These are phyloP conservation scores for Alternaria novae-zelandiae DNA, from an alignment of 2,329 filamentous ascomycete genomes.

Conservation along the genomic window DNA sequence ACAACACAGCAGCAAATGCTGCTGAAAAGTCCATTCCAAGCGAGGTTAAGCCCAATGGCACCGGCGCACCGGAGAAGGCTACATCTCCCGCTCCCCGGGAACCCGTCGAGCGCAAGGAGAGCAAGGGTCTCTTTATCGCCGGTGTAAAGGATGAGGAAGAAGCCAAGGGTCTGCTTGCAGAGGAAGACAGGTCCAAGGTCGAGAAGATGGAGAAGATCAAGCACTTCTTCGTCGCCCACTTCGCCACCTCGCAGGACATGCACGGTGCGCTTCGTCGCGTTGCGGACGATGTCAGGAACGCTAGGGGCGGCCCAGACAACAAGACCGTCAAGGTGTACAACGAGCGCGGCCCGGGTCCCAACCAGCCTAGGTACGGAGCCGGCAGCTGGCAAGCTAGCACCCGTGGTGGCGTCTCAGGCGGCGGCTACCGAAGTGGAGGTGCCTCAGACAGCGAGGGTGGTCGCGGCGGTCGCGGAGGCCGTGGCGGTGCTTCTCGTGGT, in stretches of 20 bases:
- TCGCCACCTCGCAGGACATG: conserved; percentile 79
- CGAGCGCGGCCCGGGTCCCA: conserved; percentile 61
- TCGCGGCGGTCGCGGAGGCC: conserved; percentile 61
- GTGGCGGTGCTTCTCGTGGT: conserved; percentile 56
- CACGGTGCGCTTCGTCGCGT: conserved; percentile 78
- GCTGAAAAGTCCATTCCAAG: conserved; percentile 50
- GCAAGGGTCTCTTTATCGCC: conserved; percentile 87
- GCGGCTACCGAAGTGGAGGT: conserved; percentile 82
- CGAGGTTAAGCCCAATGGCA: conserved; percentile 59
- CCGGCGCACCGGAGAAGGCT: conserved; percentile 49
- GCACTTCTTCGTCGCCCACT: conserved; percentile 85
- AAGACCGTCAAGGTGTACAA: conserved; percentile 85
- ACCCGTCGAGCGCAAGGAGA: conserved; percentile 63
- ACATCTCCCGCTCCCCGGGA: conserved; percentile 57
- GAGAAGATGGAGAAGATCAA: conserved; percentile 71
- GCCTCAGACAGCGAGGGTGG: conserved; percentile 79
- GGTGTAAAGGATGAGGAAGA: conserved; percentile 85
- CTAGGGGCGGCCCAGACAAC: conserved; percentile 74
- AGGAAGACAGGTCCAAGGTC: conserved; percentile 85
- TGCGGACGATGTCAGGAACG: conserved; percentile 77
- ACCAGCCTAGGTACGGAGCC: conserved; percentile 55
- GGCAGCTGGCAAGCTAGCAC: conserved; percentile 68
- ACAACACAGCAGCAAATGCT: conserved; percentile 40
- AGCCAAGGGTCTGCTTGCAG: conserved; percentile 78
- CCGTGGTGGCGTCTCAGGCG: conserved; percentile 67